phyloP scores from a whole-genome alignment of 176 grass and related monocot genomes.

The Aegilops umbellulata region DNA sequence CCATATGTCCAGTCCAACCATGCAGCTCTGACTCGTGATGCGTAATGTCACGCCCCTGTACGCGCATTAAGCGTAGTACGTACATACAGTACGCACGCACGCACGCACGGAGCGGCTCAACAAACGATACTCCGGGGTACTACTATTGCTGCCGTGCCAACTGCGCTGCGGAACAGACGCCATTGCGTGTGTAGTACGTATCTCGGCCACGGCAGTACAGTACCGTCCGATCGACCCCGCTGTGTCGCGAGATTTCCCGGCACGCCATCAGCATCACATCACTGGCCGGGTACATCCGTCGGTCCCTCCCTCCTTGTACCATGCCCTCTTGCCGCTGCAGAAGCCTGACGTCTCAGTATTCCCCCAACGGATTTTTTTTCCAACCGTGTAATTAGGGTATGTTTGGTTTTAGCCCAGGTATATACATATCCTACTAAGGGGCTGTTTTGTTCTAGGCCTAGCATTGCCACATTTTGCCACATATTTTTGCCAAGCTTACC shows the following conservation, averaged over 20 bases:
- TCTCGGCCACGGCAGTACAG: neutral
- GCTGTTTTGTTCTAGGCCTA: too few species aligned
- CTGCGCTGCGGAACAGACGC: neutral
- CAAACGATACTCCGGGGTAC: neutral
- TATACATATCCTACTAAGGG: neutral
- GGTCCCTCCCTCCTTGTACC: neutral
- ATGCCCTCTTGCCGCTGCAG: neutral
- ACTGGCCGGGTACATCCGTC: neutral
- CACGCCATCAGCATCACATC: slow-evolving; percentile 19
- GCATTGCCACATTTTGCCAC: too few species aligned
- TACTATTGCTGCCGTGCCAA: neutral
- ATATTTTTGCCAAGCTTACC: too few species aligned
- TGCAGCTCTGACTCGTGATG: neutral
- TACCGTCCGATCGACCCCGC: neutral
- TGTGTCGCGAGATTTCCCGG: neutral
- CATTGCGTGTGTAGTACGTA: neutral
- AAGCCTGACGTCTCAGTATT: neutral
- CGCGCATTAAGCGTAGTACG: neutral
- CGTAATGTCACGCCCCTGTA: slow-evolving; percentile 9
- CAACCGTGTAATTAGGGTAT: neutral
- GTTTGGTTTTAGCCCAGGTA: neutral
- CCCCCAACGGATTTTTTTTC: neutral
- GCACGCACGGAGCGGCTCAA: neutral
- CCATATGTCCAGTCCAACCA: slow-evolving; percentile 7
- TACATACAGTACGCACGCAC: neutral